phyloP scores from a whole-genome alignment of 208 protist genomes.

The Trypanosoma lewisi region DNA sequence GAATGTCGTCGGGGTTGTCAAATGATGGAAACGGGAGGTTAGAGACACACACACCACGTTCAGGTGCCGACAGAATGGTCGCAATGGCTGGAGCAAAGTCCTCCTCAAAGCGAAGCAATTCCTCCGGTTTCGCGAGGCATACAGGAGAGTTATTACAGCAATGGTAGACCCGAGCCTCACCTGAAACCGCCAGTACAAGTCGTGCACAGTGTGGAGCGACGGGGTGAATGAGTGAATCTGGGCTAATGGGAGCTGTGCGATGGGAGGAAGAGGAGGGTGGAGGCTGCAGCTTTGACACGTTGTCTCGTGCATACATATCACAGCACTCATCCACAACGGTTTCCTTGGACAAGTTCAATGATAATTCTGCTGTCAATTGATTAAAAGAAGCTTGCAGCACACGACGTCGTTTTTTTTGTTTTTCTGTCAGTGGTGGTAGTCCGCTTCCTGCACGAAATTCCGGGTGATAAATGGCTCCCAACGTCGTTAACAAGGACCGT shows the following conservation, averaged over 20 bases:
- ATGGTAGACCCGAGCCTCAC: slow-evolving; percentile 62
- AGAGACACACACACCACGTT: slow-evolving; percentile 29
- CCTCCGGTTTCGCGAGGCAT: slow-evolving; percentile 39
- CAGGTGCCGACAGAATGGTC: slow-evolving; percentile 40
- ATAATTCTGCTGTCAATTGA: slow-evolving; percentile 43
- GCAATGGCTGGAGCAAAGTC: slow-evolving; percentile 68
- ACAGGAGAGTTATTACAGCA: slow-evolving; percentile 48
- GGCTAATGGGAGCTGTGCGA: background rate
- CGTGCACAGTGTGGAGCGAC: slow-evolving; percentile 39
- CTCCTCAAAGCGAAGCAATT: slow-evolving; percentile 54
- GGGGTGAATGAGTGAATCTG: slow-evolving; percentile 30
- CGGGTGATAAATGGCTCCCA: slow-evolving; percentile 43
- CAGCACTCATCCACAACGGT: slow-evolving; percentile 48
- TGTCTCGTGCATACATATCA: slow-evolving; percentile 48
- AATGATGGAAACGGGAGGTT: slow-evolving; percentile 54
- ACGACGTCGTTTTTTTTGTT: slow-evolving; percentile 16
- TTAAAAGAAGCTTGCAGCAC: slow-evolving; percentile 26
- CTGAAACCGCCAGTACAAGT: slow-evolving; percentile 43
- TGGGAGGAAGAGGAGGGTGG: background rate
- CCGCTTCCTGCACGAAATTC: slow-evolving; percentile 29
- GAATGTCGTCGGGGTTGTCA: slow-evolving; percentile 45
- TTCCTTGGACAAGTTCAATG: slow-evolving; percentile 41
- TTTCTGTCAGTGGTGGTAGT: slow-evolving; percentile 30
- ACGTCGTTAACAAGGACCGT: slow-evolving; percentile 23
- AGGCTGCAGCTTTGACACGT: slow-evolving; percentile 54